Base-by-base conservation (phyloP, 228 moss, liverwort and hornwort species). In the Sphagnum magellanicum region DNA sequence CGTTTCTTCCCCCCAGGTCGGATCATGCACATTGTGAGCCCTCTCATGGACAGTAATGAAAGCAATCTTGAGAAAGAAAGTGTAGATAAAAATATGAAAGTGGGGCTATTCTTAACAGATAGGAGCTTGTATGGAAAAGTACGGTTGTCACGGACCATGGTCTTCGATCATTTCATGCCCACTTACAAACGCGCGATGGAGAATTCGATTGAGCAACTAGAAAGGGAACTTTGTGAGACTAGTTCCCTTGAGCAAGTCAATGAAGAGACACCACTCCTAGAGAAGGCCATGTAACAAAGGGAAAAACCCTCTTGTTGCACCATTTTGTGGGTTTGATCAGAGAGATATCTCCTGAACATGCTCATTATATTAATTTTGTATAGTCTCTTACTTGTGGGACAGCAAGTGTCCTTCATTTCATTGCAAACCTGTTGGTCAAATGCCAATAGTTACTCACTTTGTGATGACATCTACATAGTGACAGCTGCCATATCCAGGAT, bases 121-220 rank as follows among this genome's bases (percentile, higher is more conserved):
- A 74, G 95, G 0, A 77, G 62, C 16, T 84, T 91, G 1, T 96
- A 96, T 72, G 92, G 91, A 3, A 96, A 91, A 75, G 88, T 96
- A 9, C 84, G 91, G 10, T 61, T 96, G 55, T 92, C 95, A 10
- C 79, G 79, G 15, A 96, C 92, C 6, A 96, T 96, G 95, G 92
- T 96, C 61, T 82, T 91, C 65, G 95, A 96, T 79, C 95, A 96
- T 69, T 96, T 92, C 48, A 92, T 96, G 95, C 95, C 95, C 50
- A 92, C 80, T 0, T 92, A 96, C 12, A 96, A 81, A 78, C 78
- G 58, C 61, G 79, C 92, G 74, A 81, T 96, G 71, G 95, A 96
- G 68, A 73, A 81, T 5, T 69, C 79, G n/a, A 86, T 96, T 58
- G 60, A 79, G 5, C 87, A 91, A 77, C 67, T 88, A 65, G 88